Evolutionary conservation across 257 asterid genomes (phyloP).

Genomic region (Rubia yunnanensis): DNA sequence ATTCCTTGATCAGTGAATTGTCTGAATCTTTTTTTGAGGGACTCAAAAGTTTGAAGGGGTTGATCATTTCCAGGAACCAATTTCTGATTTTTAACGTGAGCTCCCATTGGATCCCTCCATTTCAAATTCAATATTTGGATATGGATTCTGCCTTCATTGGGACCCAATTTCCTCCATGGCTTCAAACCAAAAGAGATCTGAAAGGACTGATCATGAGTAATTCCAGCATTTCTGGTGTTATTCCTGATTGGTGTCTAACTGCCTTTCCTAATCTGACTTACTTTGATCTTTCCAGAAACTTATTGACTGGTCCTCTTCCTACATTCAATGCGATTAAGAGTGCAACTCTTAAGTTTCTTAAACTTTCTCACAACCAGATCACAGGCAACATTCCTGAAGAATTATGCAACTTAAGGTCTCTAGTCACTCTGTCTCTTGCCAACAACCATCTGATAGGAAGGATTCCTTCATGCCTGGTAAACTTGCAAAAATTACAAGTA

Average conservation of each 20-base stretch:
- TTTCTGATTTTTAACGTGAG: too few relatives aligned
- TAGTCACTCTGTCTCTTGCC: too few relatives aligned
- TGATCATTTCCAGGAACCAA: too few relatives aligned
- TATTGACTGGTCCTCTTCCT: background rate
- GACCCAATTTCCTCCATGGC: conserved; percentile 1
- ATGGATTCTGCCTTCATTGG: conserved; percentile 5
- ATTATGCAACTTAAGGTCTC: too few relatives aligned
- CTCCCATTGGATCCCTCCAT: too few relatives aligned
- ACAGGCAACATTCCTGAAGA: background rate
- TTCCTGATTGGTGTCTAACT: background rate
- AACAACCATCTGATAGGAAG: too few relatives aligned
- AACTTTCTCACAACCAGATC: background rate
- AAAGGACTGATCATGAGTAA: too few relatives aligned
- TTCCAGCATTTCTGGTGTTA: background rate
- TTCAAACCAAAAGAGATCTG: background rate
- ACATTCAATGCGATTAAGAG: too few relatives aligned
- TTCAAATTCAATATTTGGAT: conserved; percentile 3
- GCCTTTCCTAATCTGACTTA: background rate
- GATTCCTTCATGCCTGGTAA: too few relatives aligned
- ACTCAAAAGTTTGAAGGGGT: background rate
- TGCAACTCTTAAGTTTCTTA: background rate
- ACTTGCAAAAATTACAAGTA: too few relatives aligned
- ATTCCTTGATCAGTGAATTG: conserved; percentile 2
- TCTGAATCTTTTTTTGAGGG: too few relatives aligned
- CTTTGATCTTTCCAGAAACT: conserved; percentile 5